phyloP scores from a whole-genome alignment of 169 alveolate species.

The Sarcocystis neurona region DNA sequence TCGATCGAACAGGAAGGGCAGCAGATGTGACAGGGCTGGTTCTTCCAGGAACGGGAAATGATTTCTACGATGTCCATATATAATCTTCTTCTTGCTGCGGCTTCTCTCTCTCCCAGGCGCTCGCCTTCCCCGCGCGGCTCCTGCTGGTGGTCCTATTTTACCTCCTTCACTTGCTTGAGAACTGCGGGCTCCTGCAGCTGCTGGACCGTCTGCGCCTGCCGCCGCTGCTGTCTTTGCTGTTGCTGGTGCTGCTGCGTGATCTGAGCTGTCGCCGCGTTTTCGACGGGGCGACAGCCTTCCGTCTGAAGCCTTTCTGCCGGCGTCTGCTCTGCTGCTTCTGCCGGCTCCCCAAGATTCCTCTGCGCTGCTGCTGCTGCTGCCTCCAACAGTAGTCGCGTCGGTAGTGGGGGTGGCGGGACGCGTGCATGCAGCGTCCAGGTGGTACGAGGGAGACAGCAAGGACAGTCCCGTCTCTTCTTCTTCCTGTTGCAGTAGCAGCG shows the following conservation, averaged over 20 bases:
- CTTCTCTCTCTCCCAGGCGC: neutral
- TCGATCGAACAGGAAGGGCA: conserved; percentile 51
- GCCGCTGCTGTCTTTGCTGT: neutral
- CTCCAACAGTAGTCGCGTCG: too few relatives aligned
- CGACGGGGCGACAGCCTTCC: neutral
- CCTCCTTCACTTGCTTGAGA: neutral
- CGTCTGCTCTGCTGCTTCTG: too few relatives aligned
- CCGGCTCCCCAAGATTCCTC: too few relatives aligned
- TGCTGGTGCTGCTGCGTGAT: too few relatives aligned
- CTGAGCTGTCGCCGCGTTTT: too few relatives aligned
- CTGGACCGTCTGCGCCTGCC: neutral
- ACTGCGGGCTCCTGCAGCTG: neutral
- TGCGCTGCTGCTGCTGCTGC: too few relatives aligned
- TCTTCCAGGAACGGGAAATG: conserved; percentile 61
- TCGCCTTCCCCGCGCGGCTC: neutral
- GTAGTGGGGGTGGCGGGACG: too few relatives aligned
- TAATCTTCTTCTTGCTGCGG: neutral
- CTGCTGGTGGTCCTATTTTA: neutral
- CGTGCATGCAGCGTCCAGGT: too few relatives aligned
- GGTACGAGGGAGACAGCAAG: too few relatives aligned
- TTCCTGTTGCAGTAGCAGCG: too few relatives aligned
- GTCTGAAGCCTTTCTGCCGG: neutral
- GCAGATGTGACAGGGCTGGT: conserved; percentile 32
- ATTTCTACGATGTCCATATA: conserved; percentile 50
- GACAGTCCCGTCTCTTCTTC: too few relatives aligned